Base-by-base conservation (phyloP, 192 early-diverging fungal genomes). In the Backusella mclennaniae region DNA sequence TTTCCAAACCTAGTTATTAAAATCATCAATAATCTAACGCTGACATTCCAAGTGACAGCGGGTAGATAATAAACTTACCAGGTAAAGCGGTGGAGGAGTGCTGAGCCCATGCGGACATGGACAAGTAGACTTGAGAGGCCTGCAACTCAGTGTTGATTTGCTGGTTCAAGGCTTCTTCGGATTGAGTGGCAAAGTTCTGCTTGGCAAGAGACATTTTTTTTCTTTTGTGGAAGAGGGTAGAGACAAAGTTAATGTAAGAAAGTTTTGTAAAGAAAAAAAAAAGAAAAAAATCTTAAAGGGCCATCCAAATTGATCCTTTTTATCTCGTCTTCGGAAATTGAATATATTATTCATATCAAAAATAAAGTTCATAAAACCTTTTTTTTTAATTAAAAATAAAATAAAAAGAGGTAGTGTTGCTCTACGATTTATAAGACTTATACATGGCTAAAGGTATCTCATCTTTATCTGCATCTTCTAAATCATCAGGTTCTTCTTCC, bases 61-160 rank as follows among this genome's bases (percentile, higher is more conserved):
- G 33, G 33, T 44, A 44, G 15, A 49, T 3, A 29, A 35, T 66
- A 59, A 15, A 67, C 15, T 73, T 74, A 84, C 88, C 88, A 44
- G 88, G 88, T 11, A 89, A 71, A 26, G 83, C 84, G 21, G 85
- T 79, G 71, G 74, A 81, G 49, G 77, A 69, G 42, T 83, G 82
- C 15, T 80, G 79, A 12, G 87, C 86, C 87, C 87, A 89, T 8
- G 87, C 77, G 31, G 86, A 78, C 74, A 89, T 77, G 12, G 87
- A 88, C 19, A 88, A 78, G 73, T 89, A 89, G 21, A 87, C 84
- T 73, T 87, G 86, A 59, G 87, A 85, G 39, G 88, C 88, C 66
- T 89, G 85, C 31, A 89, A 83, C 73, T 89, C 88, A 73, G 85
- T 87, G 77, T 85, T 87, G 66, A 89, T 85, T 80, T 89, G 84